Conservation (phyloP, 176 grass and related monocot species). For the Ananas comosus region DNA sequence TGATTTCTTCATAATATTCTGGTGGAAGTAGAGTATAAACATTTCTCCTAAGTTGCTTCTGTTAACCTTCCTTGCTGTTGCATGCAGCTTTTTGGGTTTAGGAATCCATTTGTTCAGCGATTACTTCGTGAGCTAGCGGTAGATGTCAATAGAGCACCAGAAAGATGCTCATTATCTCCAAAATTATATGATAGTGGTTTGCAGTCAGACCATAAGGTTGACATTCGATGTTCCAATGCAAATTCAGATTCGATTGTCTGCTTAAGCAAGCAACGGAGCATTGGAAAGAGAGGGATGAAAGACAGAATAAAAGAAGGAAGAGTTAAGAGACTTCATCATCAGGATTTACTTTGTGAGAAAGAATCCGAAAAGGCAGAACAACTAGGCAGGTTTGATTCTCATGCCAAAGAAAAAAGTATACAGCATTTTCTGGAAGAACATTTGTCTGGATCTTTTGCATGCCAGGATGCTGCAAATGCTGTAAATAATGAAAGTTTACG, state of each 20-base stretch:
- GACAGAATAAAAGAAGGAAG: conserved; percentile 33
- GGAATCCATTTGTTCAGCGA: conserved; percentile 73
- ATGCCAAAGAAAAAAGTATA: background rate
- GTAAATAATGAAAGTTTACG: background rate
- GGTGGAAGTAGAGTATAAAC: background rate
- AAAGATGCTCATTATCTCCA: conserved; percentile 21
- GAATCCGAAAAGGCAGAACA: conserved; percentile 8
- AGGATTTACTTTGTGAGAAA: conserved; percentile 15
- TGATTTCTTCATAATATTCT: background rate
- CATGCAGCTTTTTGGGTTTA: conserved; percentile 89
- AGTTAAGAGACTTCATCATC: conserved; percentile 40
- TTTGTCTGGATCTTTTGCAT: background rate
- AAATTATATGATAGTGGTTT: conserved; percentile 19
- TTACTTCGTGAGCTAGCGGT: conserved; percentile 70
- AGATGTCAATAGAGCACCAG: conserved; percentile 37
- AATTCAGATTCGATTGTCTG: conserved; percentile 25
- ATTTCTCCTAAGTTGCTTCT: background rate
- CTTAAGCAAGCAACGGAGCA: conserved; percentile 23
- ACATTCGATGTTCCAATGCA: conserved; percentile 30
- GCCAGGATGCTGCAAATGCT: conserved; percentile 2
- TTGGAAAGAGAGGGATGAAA: conserved; percentile 44
- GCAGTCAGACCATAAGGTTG: conserved; percentile 21
- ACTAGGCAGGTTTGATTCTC: background rate
- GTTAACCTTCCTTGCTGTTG: conserved; percentile 14
- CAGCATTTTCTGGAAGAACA: background rate